These are phyloP conservation scores for Thalassiosira exigua DNA, from an alignment of 352 stramenopile species.

Conservation along the genomic window DNA sequence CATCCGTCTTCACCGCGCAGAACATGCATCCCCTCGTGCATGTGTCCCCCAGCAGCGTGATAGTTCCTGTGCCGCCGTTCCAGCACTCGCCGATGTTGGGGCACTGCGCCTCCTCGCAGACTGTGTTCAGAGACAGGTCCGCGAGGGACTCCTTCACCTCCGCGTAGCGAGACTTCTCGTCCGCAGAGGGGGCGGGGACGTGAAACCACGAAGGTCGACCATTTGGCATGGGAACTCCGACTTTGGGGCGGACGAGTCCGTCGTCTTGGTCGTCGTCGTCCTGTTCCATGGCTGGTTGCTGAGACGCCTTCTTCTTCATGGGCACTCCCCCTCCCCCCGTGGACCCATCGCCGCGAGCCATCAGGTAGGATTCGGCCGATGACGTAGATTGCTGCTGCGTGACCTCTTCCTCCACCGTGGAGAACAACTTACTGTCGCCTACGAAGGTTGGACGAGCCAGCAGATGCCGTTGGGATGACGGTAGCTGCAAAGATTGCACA, in stretches of 20 bases:
- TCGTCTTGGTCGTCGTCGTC: constrained; percentile 42
- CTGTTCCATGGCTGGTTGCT: constrained; percentile 2
- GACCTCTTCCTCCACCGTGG: constrained; percentile 20
- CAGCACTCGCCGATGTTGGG: constrained; percentile 99
- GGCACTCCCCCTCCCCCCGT: constrained; percentile 76
- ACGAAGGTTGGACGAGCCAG: no score
- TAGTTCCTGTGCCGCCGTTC: constrained; percentile 97
- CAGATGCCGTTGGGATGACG: no score
- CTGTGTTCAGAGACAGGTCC: constrained; percentile 90
- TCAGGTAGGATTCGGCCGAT: constrained; percentile 48
- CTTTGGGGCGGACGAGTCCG: constrained; percentile 67
- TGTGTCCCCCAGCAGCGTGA: constrained; percentile 99
- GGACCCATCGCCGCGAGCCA: constrained; percentile 75
- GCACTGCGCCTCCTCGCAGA: constrained; percentile 99
- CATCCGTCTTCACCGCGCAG: constrained; percentile 97
- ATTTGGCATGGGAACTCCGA: constrained; percentile 84
- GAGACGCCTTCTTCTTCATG: constrained; percentile 59
- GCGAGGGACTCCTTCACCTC: constrained; percentile 76
- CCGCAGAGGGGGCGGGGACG: constrained; percentile 85
- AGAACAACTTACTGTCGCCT: no score
- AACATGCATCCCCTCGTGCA: constrained; percentile 99
- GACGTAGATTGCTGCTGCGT: background rate
- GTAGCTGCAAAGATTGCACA: no score
- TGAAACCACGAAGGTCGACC: constrained; percentile 87
- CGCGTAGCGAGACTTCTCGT: constrained; percentile 73